Percentiles rank a stretch among this genome's conserved stretches.
Conservation (phyloP, 2,329 filamentous ascomycete genomes). For the Nigrospora oryzae region DNA sequence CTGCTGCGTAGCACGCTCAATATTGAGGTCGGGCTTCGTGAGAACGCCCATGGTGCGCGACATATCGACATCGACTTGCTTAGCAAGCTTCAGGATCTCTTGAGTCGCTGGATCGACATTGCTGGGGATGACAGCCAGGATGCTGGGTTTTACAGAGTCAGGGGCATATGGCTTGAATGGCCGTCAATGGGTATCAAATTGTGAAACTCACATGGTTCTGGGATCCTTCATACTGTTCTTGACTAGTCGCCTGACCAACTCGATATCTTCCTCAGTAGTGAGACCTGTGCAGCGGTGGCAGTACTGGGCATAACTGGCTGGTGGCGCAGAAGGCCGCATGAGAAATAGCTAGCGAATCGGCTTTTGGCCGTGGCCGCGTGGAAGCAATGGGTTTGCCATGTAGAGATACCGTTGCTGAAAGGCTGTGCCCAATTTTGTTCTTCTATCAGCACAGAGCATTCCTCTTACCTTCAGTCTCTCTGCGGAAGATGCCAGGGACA, state of each 20-base stretch:
- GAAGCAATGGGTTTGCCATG: too few relatives aligned
- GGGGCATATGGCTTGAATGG: not conserved
- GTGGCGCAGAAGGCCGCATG: too few relatives aligned
- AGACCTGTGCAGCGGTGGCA: conserved; percentile 15
- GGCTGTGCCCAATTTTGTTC: too few relatives aligned
- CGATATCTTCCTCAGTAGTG: conserved; percentile 35
- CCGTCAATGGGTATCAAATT: not conserved
- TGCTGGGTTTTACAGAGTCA: conserved; percentile 6
- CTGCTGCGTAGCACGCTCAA: conserved; percentile 27
- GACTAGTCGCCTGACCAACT: conserved; percentile 37
- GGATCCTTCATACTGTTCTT: conserved; percentile 33
- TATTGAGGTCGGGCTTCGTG: conserved; percentile 45
- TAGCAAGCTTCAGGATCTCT: conserved; percentile 27
- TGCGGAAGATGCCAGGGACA: conserved; percentile 43
- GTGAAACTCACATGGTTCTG: conserved; percentile 33
- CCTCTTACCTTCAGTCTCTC: conserved; percentile 21
- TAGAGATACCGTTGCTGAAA: too few relatives aligned
- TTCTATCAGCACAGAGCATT: too few relatives aligned
- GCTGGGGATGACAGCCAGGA: conserved; percentile 23
- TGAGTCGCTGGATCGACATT: conserved; percentile 29
- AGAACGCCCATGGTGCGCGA: conserved; percentile 24
- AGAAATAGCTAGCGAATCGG: too few relatives aligned
- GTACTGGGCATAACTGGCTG: too few relatives aligned
- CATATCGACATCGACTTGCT: conserved; percentile 18
- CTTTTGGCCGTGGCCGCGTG: too few relatives aligned